These are phyloP conservation scores for Syzygium aromaticum DNA, from an alignment of 345 rosid species.

Conservation along the genomic window DNA sequence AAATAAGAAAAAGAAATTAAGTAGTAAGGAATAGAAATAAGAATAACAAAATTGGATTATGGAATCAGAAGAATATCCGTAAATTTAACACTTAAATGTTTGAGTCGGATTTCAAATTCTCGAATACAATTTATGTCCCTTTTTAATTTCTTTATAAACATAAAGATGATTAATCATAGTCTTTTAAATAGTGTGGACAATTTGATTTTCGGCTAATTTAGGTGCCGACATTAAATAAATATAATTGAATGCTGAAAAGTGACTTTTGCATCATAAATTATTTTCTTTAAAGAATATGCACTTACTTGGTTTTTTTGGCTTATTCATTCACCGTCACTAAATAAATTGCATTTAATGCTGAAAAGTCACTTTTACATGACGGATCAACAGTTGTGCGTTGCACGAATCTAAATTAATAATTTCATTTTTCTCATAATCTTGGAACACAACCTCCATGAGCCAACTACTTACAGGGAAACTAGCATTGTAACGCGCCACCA, in stretches of 20 bases:
- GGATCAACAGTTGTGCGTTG: neutral
- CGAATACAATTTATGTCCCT: neutral
- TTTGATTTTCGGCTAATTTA: neutral
- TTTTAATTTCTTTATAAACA: neutral
- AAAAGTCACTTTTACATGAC: neutral
- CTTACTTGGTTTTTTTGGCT: neutral
- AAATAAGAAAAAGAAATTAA: neutral
- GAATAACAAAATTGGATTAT: neutral
- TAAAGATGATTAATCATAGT: neutral
- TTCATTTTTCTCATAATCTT: neutral
- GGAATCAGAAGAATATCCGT: neutral
- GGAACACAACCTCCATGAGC: too few relatives aligned
- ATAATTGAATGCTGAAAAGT: neutral
- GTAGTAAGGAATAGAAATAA: neutral
- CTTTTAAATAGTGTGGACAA: neutral
- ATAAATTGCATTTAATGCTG: neutral
- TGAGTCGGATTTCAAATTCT: neutral
- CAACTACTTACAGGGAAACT: neutral
- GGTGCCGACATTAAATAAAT: neutral
- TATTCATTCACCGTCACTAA: neutral
- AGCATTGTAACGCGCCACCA: neutral
- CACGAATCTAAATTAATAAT: neutral
- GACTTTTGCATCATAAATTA: neutral
- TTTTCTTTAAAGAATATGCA: neutral
- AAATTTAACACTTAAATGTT: neutral